phyloP scores from a whole-genome alignment of 2,329 filamentous ascomycete genomes.

The Helotiales sp. region DNA sequence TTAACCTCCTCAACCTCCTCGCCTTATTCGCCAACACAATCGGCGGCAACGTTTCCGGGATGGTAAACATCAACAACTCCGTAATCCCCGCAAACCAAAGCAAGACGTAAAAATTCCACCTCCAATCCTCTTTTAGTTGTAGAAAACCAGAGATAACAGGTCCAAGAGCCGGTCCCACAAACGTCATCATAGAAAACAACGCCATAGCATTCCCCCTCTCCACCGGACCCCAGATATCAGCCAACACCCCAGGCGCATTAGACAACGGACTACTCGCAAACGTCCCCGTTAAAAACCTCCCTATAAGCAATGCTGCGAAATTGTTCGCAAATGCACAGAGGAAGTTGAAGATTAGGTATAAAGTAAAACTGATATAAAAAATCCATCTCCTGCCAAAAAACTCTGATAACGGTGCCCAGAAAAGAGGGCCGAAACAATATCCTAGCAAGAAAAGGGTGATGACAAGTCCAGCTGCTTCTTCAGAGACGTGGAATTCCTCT shows the following conservation, averaged over 20 bases:
- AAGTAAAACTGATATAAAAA: slow-evolving; percentile 58
- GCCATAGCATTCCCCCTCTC: slow-evolving; percentile 59
- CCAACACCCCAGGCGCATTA: slow-evolving; percentile 62
- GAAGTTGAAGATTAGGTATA: slow-evolving; percentile 62
- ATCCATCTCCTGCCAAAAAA: slow-evolving; percentile 61
- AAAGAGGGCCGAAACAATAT: slow-evolving; percentile 45
- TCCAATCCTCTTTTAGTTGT: slow-evolving; percentile 51
- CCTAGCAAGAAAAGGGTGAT: slow-evolving; percentile 47
- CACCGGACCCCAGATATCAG: slow-evolving; percentile 57
- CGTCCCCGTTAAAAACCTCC: slow-evolving; percentile 65
- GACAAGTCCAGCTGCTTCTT: slow-evolving; percentile 41
- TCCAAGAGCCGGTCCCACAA: slow-evolving; percentile 53
- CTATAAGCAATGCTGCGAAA: slow-evolving; percentile 59
- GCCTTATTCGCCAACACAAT: slow-evolving; percentile 56
- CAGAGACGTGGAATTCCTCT: slow-evolving; percentile 37
- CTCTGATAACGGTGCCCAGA: slow-evolving; percentile 45
- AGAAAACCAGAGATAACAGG: slow-evolving; percentile 56
- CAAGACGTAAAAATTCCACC: slow-evolving; percentile 52
- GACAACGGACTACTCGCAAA: slow-evolving; percentile 63
- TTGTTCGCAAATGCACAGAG: slow-evolving; percentile 58
- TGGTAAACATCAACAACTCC: slow-evolving; percentile 50
- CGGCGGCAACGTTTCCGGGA: slow-evolving; percentile 57
- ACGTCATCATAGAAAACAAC: slow-evolving; percentile 63
- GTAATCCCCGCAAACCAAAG: slow-evolving; percentile 44
- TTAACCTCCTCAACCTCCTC: slow-evolving; percentile 46